Evolutionary conservation across 2,329 filamentous ascomycete genomes (phyloP).

Genomic region (Penicillium concentricum): DNA sequence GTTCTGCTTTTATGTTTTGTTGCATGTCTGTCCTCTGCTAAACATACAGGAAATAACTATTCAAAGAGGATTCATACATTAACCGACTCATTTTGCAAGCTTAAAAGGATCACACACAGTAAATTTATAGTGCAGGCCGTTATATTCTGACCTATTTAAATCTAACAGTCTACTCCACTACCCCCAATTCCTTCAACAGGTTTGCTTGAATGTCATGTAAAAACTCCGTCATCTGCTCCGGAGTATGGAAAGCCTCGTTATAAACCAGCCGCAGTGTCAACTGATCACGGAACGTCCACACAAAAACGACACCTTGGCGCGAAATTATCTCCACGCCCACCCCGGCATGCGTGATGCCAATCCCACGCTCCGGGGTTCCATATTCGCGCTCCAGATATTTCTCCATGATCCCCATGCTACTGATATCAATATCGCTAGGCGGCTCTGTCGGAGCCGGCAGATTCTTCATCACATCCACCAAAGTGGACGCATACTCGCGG

Average conservation of each 20-base stretch:
- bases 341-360: constrained; percentile 27
- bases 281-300: constrained; percentile 36
- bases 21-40: neutral
- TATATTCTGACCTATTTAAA: neutral
- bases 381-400: constrained; percentile 23
- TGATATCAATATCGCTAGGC: constrained; percentile 31
- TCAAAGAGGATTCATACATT: neutral
- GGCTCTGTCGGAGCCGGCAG: constrained; percentile 20
- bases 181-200: neutral
- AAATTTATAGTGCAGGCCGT: neutral
- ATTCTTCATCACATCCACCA: constrained; percentile 22
- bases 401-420: constrained; percentile 17
- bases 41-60: neutral
- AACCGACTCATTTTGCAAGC: neutral
- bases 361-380: constrained; percentile 15
- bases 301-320: constrained; percentile 26
- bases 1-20: neutral
- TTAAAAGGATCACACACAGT: neutral
- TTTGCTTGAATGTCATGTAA: neutral
- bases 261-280: constrained; percentile 33
- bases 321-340: constrained; percentile 35
- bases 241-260: constrained; percentile 34
- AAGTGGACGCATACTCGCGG: constrained; percentile 26
- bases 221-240: constrained; percentile 25
- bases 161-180: neutral